These are phyloP conservation scores for Marasmius sp. DNA, from an alignment of 1,284 basidiomycete species.

Conservation along the genomic window DNA sequence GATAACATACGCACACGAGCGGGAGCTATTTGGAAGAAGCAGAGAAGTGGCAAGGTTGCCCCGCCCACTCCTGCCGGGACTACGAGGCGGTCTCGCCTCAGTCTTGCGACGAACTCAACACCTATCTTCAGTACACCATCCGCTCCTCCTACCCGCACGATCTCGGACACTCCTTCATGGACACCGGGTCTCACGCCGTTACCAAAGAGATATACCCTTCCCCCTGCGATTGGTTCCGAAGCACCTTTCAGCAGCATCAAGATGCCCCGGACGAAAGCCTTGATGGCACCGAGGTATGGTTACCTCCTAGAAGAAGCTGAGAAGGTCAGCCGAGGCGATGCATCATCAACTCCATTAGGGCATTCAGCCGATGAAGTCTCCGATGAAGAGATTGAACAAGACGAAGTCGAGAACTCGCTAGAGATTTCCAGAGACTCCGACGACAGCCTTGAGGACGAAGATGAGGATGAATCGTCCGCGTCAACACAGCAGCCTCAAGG, in stretches of 20 bases:
- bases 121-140: constrained; percentile 27
- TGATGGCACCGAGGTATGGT: constrained; percentile 55
- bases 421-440: neutral
- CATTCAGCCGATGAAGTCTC: neutral
- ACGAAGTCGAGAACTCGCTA: constrained; percentile 1
- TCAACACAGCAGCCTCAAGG: constrained; percentile 20
- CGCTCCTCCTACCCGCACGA: constrained; percentile 16
- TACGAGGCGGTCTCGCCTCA: neutral
- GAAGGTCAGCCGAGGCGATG: constrained; percentile 20
- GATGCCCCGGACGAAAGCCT: constrained; percentile 29
- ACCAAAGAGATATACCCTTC: constrained; percentile 19
- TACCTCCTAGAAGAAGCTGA: constrained; percentile 57
- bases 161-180: constrained; percentile 7
- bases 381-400: constrained; percentile 8
- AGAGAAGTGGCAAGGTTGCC: constrained; percentile 54
- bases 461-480: neutral
- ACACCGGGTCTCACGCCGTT: constrained; percentile 55
- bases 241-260: constrained; percentile 32
- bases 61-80: constrained; percentile 45
- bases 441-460: neutral
- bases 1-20: constrained; percentile 53
- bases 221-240: constrained; percentile 22
- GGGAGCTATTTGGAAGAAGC: constrained; percentile 61
- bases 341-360: neutral
- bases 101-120: neutral